These are phyloP conservation scores for Suhomyces atakaporum DNA, from an alignment of 1,139 yeast genomes.

Conservation along the genomic window DNA sequence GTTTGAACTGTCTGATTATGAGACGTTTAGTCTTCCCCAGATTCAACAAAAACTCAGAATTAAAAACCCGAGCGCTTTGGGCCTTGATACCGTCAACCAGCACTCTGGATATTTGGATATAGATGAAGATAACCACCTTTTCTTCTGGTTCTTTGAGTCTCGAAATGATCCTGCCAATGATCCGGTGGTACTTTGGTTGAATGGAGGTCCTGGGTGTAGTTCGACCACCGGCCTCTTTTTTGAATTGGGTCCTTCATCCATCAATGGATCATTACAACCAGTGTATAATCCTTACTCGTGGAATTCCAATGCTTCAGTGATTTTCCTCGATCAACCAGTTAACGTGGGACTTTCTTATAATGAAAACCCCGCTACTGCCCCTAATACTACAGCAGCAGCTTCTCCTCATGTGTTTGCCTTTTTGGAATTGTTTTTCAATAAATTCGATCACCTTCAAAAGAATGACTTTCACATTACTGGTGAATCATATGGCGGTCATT, in stretches of 20 bases:
- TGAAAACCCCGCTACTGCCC: constrained; percentile 29
- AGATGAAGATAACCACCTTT: constrained; percentile 27
- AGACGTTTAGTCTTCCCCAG: neutral
- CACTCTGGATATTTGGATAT: constrained; percentile 16
- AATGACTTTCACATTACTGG: constrained; percentile 78
- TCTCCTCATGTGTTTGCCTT: constrained; percentile 67
- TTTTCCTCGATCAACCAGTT: constrained; percentile 51
- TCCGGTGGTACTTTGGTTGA: constrained; percentile 48
- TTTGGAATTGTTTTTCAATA: constrained; percentile 24
- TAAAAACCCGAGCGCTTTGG: constrained; percentile 9
- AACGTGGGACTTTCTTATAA: constrained; percentile 56
- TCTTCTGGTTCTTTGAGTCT: constrained; percentile 48
- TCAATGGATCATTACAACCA: constrained; percentile 42
- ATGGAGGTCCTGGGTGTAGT: constrained; percentile 51
- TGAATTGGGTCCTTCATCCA: constrained; percentile 44
- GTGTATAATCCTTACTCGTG: constrained; percentile 43
- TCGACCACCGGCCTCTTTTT: constrained; percentile 46
- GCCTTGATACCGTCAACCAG: constrained; percentile 13
- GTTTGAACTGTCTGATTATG: neutral
- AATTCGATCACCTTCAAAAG: constrained; percentile 39
- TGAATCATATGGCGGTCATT: constrained; percentile 85
- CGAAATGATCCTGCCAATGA: constrained; percentile 48
- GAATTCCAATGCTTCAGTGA: constrained; percentile 48
- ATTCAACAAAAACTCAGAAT: constrained; percentile 4
- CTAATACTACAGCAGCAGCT: constrained; percentile 65